A percentile compares a stretch with the other conserved stretches of the same genome.
phyloP scores from a whole-genome alignment of 495 filamentous ascomycete genomes.

The Talaromyces wortmannii region DNA sequence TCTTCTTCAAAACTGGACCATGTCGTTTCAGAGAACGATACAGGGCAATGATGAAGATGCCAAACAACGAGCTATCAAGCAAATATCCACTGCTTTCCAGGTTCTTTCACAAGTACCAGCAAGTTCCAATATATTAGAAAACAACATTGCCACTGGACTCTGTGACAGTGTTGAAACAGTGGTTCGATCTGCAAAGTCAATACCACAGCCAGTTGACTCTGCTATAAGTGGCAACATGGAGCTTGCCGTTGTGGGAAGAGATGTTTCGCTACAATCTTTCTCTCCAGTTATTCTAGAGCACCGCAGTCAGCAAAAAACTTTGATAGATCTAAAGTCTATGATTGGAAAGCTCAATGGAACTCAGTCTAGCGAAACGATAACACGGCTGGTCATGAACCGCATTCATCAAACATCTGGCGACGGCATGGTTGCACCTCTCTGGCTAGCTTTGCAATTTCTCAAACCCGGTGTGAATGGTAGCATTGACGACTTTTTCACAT shows the following conservation, averaged over 20 bases:
- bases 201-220: conserved; percentile 20
- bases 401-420: conserved; percentile 47
- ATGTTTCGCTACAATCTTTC: conserved; percentile 34
- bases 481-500: conserved; percentile 59
- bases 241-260: conserved; percentile 15
- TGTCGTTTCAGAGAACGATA: conserved; percentile 73
- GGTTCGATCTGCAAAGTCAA: conserved; percentile 19
- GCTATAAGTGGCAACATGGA: conserved; percentile 12
- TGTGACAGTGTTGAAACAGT: conserved; percentile 38
- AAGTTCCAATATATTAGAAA: conserved; percentile 64
- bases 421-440: conserved; percentile 63
- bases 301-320: conserved; percentile 56
- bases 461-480: conserved; percentile 41
- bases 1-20: conserved; percentile 74
- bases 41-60: conserved; percentile 73
- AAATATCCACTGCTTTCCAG: conserved; percentile 66
- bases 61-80: conserved; percentile 64
- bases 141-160: conserved; percentile 51
- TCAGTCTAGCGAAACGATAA: conserved; percentile 34
- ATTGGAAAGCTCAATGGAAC: conserved; percentile 31
- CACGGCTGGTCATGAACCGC: conserved; percentile 51
- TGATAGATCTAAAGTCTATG: conserved; percentile 42
- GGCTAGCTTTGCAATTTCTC: conserved; percentile 72
- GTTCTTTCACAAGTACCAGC: conserved; percentile 57
- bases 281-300: conserved; percentile 55